A percentile compares a stretch with the other conserved stretches of the same genome.
These are phyloP conservation scores for Pichia phayaonensis DNA, from an alignment of 805 yeast species.

Conservation along the genomic window DNA sequence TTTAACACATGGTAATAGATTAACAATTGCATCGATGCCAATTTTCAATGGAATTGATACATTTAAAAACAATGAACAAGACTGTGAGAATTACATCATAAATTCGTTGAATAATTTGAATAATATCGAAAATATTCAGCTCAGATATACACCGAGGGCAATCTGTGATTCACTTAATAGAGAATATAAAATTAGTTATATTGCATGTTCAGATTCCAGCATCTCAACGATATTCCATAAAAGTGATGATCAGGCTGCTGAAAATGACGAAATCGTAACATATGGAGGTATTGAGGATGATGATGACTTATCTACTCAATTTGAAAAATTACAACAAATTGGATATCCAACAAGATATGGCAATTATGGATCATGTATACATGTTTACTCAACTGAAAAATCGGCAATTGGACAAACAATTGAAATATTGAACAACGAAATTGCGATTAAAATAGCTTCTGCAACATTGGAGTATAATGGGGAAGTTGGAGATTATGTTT, in stretches of 20 bases:
- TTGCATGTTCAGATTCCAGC: constrained; percentile 40
- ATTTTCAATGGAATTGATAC: constrained; percentile 27
- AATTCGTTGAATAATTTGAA: not conserved
- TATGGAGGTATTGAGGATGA: constrained; percentile 22
- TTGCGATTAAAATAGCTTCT: constrained; percentile 34
- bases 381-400: constrained; percentile 34
- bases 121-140: constrained; percentile 31
- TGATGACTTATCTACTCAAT: constrained; percentile 11
- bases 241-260: constrained; percentile 3
- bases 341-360: constrained; percentile 30
- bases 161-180: constrained; percentile 25
- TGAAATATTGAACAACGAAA: constrained; percentile 36
- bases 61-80: not conserved
- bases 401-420: constrained; percentile 33
- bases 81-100: not conserved
- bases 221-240: constrained; percentile 26
- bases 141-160: constrained; percentile 46
- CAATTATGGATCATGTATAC: constrained; percentile 48
- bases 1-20: constrained; percentile 44
- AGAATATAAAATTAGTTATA: constrained; percentile 26
- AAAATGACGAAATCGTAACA: constrained; percentile 17
- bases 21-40: constrained; percentile 43
- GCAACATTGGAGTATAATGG: constrained; percentile 27
- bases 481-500: constrained; percentile 28
- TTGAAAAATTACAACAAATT: constrained; percentile 37